Evolutionary conservation across 2,329 filamentous ascomycete species (phyloP).

Genomic region (Neonectria ditissima): DNA sequence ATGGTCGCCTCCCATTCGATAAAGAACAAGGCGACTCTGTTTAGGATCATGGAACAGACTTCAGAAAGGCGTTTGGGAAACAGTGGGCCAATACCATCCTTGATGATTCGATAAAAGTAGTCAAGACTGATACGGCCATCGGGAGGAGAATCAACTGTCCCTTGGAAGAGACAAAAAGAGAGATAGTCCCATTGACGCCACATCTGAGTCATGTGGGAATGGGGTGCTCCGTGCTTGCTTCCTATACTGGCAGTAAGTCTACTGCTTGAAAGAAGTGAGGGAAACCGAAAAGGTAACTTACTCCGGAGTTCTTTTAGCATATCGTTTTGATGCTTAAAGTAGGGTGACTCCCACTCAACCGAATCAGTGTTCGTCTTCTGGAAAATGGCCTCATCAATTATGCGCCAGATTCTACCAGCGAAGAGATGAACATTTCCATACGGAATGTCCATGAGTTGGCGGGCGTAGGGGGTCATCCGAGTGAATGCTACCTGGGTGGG

Average conservation of each 20-base stretch:
- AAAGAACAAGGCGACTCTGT: accelerated
- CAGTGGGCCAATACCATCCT: background rate
- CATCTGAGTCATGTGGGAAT: background rate
- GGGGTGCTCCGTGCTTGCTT: background rate
- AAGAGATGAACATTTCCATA: background rate
- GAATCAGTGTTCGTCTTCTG: background rate
- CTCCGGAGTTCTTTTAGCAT: background rate
- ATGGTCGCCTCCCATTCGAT: background rate
- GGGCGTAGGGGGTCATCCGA: background rate
- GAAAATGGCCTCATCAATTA: background rate
- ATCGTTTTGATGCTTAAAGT: background rate
- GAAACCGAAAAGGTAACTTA: background rate
- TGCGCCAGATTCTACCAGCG: background rate
- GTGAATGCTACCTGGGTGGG: background rate
- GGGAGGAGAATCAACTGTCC: background rate
- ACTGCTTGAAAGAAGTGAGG: background rate
- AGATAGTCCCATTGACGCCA: background rate
- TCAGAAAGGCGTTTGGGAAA: background rate
- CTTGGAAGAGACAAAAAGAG: background rate
- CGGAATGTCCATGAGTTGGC: background rate
- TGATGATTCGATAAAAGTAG: background rate
- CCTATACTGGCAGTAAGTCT: background rate
- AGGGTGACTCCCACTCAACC: background rate
- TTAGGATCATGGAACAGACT: background rate
- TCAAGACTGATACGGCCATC: background rate